These are phyloP conservation scores for Parachlorella kessleri DNA, from an alignment of 139 green algal genomes.

Conservation along the genomic window DNA sequence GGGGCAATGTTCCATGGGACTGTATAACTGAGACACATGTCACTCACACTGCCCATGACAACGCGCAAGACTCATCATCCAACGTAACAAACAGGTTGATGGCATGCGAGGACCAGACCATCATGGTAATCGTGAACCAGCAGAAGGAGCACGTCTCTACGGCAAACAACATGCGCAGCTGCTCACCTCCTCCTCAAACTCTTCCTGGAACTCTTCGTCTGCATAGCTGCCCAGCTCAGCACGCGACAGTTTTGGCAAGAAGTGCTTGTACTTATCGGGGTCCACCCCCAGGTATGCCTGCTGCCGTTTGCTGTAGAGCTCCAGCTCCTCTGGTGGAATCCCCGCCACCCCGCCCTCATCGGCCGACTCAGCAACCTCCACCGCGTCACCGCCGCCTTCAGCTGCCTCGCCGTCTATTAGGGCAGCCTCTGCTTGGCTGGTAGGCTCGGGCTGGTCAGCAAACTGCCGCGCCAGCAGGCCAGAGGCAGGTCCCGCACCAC, in stretches of 20 bases:
- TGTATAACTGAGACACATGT: no score
- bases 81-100: no score
- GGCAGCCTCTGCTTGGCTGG: no score
- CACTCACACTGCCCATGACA: no score
- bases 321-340: not conserved
- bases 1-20: no score
- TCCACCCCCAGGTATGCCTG: slow-evolving; percentile 8
- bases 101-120: no score
- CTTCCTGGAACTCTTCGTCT: slow-evolving; percentile 7
- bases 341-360: not conserved
- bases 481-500: not conserved
- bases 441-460: not conserved
- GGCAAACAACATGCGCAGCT: no score
- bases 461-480: not conserved
- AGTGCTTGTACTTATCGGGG: slow-evolving; percentile 30
- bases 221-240: slow-evolving; percentile 44
- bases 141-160: no score
- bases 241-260: slow-evolving; percentile 27
- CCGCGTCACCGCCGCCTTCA: not conserved
- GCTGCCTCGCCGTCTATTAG: no score
- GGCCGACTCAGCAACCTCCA: not conserved
- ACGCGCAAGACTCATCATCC: no score
- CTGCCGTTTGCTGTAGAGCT: slow-evolving; percentile 30
- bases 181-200: slow-evolving; percentile 47
- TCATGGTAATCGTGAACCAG: no score